Evolutionary conservation across 176 grass and related monocot genomes (phyloP), one percentile per base, ranked within the genome.

Genomic region (Miscanthus lutarioriparius): DNA sequence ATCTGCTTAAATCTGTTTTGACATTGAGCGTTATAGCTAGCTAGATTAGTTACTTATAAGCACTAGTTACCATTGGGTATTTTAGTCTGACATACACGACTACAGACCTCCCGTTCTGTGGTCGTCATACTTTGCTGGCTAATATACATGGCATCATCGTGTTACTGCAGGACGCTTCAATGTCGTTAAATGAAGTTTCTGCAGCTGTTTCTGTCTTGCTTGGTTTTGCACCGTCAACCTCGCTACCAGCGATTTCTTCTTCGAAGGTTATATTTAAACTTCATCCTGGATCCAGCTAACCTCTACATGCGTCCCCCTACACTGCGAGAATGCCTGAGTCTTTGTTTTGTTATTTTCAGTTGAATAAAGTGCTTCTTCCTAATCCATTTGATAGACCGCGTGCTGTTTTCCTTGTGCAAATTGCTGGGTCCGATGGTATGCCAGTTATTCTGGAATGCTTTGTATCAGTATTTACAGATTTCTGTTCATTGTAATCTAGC

Each of bases 331-430:
- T 63, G 19, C 13, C 28, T 88, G 16, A 83, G 44, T 10, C 64
- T 87, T 84, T 45, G 6, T 72, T 86, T 2, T 79, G 77, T 75
- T 6, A 70, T 87, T 93, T 80, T 73, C 85, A 98, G 96, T 87
- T 96, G 89, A 95, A 94, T 71, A 67, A 98, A 80, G 43, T 96
- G 81, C 91, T 98, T 67, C 76, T 75, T 64, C 91, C 96, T 20
- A 94, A 98, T 38, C 96, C 93, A 26, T 98, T 98, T 76, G 83
- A 92, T 69, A 92, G 88, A 43, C 96, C 96, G 0, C 83, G 72
- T 76, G 93, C 93, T 77, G 88, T 95, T 77, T 89, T 98, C 75
- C 68, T 98, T 74, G 67, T 98, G 56, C 89, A 98, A 94, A 73
- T 98, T 10, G 77, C 75, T 70, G 86, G 89, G 81, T 68, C 89